Evolutionary conservation across 768 basidiomycete genomes (phyloP), one percentile per base, ranked within the genome.

Genomic region (Amanita molliuscula): DNA sequence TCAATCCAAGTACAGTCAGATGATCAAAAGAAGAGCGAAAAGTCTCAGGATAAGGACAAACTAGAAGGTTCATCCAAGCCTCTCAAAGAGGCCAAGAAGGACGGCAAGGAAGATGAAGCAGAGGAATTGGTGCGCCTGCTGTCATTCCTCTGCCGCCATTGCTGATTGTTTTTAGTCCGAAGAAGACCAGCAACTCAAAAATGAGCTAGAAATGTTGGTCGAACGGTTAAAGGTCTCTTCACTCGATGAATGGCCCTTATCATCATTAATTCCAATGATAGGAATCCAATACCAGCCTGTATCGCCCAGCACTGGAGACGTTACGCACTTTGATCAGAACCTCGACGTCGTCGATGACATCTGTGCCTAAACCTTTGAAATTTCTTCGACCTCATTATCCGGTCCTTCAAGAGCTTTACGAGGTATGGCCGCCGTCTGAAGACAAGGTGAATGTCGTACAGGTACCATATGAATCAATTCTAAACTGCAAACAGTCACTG

Each of bases 291-390:
- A 84, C 81, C 0, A 74, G 78, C 28, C 75, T 98, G 28, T 91
- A 97, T 64, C 75, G 82, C 15, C 85, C 94, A 20, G 92, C 95
- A 23, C 75, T 99, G 11, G 95, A 99, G 70, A 91, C 91, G 3
- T 76, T 99, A 8, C 80, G 95, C 43, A 92, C 88, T 6, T 74
- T 98, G 37, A 98, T 98, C 60, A 77, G 91, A 61, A 97, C 95
- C 5, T 93, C 93, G 9, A 99, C 96, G 3, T 94, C 90, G 13
- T 96, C 93, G 5, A 98, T 99, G 95, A 99, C 96, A 9, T 94
- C 92, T 20, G 95, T 99, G 8, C 96, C 96, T 1, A 98, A 99
- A 71, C 96, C 96, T 25, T 77, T 99, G 51, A 99, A 99, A 70
- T 99, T 99, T 68, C 77, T 99, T 26, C 84, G 93, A 50, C 94